These are phyloP conservation scores for Plectranthus barbatus DNA, from an alignment of 257 asterid species.

Conservation along the genomic window DNA sequence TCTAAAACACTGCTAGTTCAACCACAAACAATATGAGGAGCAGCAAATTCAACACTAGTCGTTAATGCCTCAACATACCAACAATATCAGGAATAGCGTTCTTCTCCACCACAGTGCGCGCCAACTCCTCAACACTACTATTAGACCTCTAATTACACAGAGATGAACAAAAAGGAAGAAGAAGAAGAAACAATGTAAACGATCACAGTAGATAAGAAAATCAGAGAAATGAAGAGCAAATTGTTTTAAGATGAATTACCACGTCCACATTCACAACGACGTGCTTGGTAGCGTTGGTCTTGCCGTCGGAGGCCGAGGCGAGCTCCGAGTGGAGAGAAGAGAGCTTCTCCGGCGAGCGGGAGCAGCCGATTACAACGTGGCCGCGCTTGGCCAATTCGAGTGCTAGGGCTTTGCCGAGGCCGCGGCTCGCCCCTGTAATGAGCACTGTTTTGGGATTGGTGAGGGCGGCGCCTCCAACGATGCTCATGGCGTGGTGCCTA, in stretches of 20 bases:
- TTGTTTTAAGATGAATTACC: conserved; percentile 33
- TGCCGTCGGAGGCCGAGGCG: conserved; percentile 33
- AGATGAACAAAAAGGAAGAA: not conserved
- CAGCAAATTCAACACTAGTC: not conserved
- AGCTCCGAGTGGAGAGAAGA: conserved; percentile 67
- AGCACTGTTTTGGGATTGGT: conserved; percentile 43
- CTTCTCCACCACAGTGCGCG: conserved; percentile 63
- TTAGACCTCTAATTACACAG: conserved; percentile 45
- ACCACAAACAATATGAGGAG: not conserved
- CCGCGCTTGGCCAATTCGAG: conserved; percentile 82
- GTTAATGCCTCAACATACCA: conserved; percentile 32
- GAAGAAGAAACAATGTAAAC: not conserved
- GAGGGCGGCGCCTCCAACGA: conserved; percentile 26
- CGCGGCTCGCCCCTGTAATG: conserved; percentile 88
- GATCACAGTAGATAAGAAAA: not conserved
- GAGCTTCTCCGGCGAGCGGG: conserved; percentile 74
- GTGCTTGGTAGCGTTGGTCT: conserved; percentile 34
- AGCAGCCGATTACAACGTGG: conserved; percentile 84
- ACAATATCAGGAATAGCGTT: conserved; percentile 78
- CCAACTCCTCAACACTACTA: conserved; percentile 71
- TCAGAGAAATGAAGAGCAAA: not conserved
- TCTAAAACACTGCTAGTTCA: not conserved
- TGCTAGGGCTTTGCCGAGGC: conserved; percentile 89
- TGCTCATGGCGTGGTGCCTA: conserved; percentile 25
- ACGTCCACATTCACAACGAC: conserved; percentile 71